Evolutionary conservation across 176 grass and related monocot genomes (phyloP).

Genomic region (Rhynchospora tenuis): DNA sequence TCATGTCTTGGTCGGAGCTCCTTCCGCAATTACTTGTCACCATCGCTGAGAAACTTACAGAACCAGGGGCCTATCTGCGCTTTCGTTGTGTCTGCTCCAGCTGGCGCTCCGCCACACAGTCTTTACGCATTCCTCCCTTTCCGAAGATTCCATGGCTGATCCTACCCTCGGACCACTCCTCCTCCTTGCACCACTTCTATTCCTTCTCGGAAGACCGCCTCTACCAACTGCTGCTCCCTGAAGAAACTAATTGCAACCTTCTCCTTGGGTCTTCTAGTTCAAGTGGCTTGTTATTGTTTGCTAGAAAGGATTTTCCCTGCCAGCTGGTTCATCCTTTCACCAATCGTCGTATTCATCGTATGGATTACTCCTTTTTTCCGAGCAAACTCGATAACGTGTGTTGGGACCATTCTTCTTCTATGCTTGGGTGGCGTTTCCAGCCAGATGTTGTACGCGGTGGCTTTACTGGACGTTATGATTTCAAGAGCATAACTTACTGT

Average conservation of each 20-base stretch:
- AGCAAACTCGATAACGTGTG: no score
- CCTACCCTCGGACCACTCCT: constrained; percentile 36
- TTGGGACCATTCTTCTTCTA: no score
- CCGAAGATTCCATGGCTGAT: constrained; percentile 41
- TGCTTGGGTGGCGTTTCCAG: no score
- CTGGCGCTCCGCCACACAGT: constrained; percentile 34
- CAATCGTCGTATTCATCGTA: no score
- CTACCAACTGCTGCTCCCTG: constrained; percentile 15
- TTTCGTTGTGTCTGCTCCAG: constrained; percentile 56
- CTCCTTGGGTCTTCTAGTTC: neutral
- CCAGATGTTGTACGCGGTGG: no score
- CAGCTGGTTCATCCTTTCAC: no score
- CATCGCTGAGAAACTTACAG: constrained; percentile 34
- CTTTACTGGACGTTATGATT: no score
- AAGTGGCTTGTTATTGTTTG: no score
- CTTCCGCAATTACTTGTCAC: constrained; percentile 39
- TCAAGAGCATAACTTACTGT: no score
- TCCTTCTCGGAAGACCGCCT: constrained; percentile 39
- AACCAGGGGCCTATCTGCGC: constrained; percentile 42
- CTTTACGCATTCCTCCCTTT: constrained; percentile 11
- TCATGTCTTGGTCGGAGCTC: constrained; percentile 31
- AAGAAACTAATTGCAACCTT: neutral
- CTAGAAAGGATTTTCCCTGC: no score
- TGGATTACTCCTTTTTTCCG: no score
- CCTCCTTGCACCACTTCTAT: constrained; percentile 40